These are phyloP conservation scores for Sporobolomyces roseus DNA, from an alignment of 768 basidiomycete species.

Conservation along the genomic window DNA sequence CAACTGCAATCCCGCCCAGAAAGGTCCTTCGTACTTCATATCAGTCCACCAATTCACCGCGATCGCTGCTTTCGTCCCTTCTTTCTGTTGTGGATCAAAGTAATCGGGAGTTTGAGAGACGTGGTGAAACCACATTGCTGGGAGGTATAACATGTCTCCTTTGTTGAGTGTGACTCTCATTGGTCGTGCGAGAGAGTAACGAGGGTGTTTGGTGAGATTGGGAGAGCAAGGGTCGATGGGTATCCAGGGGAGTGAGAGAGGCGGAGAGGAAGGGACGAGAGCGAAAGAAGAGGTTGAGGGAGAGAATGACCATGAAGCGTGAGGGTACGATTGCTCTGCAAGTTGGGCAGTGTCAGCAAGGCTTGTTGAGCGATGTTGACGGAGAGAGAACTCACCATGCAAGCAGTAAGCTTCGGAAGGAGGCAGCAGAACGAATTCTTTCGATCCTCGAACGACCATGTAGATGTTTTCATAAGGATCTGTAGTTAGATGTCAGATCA, in stretches of 20 bases:
- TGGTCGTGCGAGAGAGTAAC: slow-evolving; percentile 57
- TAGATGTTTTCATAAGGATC: slow-evolving; percentile 95
- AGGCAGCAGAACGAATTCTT: slow-evolving; percentile 79
- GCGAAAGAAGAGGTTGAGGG: background rate
- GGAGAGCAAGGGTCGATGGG: slow-evolving; percentile 64
- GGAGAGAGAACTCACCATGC: slow-evolving; percentile 56
- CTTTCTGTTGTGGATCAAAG: slow-evolving; percentile 45
- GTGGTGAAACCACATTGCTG: slow-evolving; percentile 92
- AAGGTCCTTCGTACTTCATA: slow-evolving; percentile 53
- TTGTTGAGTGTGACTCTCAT: slow-evolving; percentile 62
- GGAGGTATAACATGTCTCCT: slow-evolving; percentile 81
- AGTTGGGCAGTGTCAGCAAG: background rate
- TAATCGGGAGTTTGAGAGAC: slow-evolving; percentile 62
- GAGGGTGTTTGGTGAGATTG: slow-evolving; percentile 8
- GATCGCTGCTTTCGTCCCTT: slow-evolving; percentile 46
- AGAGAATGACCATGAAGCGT: slow-evolving; percentile 60
- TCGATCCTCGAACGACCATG: slow-evolving; percentile 74
- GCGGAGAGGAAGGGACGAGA: background rate
- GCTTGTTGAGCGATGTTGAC: slow-evolving; percentile 4
- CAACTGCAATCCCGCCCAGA: slow-evolving; percentile 10
- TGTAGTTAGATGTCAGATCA: no score
- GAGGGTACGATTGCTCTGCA: slow-evolving; percentile 62
- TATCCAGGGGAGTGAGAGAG: slow-evolving; percentile 67
- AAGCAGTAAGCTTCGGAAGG: slow-evolving; percentile 85
- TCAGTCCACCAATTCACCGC: slow-evolving; percentile 91